Evolutionary conservation across 495 filamentous ascomycete genomes (phyloP).

Genomic region (Extremus antarcticus): DNA sequence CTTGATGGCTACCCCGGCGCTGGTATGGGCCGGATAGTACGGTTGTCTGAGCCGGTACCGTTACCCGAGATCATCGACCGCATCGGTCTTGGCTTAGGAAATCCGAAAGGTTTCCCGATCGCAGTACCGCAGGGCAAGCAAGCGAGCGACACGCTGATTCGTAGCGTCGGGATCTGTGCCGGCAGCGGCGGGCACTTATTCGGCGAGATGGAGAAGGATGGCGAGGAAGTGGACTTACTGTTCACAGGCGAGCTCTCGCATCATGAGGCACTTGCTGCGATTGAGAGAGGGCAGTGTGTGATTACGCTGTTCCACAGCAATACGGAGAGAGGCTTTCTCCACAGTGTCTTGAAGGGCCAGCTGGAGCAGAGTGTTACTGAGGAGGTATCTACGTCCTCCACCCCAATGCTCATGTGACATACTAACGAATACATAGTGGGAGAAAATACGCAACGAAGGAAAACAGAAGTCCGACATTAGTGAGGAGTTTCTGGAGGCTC

Average conservation of each 20-base stretch:
- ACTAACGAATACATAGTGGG: conserved; percentile 29
- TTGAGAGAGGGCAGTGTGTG: conserved; percentile 77
- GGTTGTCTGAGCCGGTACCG: conserved; percentile 46
- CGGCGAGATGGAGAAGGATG: conserved; percentile 37
- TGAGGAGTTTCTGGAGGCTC: conserved; percentile 35
- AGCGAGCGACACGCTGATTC: conserved; percentile 45
- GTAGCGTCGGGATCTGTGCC: conserved; percentile 63
- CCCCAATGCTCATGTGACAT: not conserved
- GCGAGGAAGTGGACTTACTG: conserved; percentile 49
- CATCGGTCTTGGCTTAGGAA: conserved; percentile 48
- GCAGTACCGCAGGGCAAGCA: conserved; percentile 52
- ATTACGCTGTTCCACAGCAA: conserved; percentile 84
- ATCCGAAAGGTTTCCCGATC: conserved; percentile 53
- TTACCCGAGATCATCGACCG: conserved; percentile 52
- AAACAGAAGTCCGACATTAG: conserved; percentile 26
- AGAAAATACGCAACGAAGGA: conserved; percentile 33
- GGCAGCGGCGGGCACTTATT: conserved; percentile 72
- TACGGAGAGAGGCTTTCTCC: conserved; percentile 72
- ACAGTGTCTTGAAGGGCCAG: conserved; percentile 54
- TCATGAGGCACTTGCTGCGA: conserved; percentile 76
- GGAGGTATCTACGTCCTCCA: conserved; percentile 24
- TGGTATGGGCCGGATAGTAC: conserved; percentile 68
- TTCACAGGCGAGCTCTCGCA: conserved; percentile 92
- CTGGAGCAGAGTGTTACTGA: conserved; percentile 45
- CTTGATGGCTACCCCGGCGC: conserved; percentile 51